A percentile compares a stretch with the other conserved stretches of the same genome.
Conservation (phyloP, 2,329 filamentous ascomycete genomes). For the Magnaporthiopsis poae region DNA sequence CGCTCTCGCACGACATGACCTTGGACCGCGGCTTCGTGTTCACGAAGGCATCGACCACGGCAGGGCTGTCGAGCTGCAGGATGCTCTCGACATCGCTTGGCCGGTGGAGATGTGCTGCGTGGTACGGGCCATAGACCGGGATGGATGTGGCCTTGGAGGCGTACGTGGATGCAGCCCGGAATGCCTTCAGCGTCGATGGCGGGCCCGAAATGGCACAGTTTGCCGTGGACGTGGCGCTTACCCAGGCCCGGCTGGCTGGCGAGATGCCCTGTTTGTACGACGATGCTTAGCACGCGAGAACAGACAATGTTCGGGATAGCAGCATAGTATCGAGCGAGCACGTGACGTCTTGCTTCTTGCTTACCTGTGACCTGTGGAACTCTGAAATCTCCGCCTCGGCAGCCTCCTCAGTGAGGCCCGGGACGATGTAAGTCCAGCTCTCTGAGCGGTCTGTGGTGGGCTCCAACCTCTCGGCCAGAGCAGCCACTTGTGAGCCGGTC, state of each 20-base stretch:
- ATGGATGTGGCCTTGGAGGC: constrained; percentile 35
- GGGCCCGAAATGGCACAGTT: constrained; percentile 46
- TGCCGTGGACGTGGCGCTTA: constrained; percentile 41
- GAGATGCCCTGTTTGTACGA: constrained; percentile 28
- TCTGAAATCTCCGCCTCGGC: constrained; percentile 40
- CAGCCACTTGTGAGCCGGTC: constrained; percentile 46
- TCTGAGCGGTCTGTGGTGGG: constrained; percentile 35
- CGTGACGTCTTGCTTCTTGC: constrained; percentile 12
- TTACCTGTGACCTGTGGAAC: constrained; percentile 49
- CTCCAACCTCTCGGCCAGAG: constrained; percentile 36
- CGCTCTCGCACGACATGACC: constrained; percentile 42
- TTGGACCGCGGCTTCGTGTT: constrained; percentile 34
- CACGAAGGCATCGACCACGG: constrained; percentile 28
- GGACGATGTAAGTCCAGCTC: constrained; percentile 58
- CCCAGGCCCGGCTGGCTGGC: constrained; percentile 37
- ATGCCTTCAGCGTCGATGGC: constrained; percentile 35
- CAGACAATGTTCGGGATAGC: neutral
- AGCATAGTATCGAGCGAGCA: neutral
- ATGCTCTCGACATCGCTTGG: constrained; percentile 34
- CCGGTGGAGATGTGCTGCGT: constrained; percentile 44
- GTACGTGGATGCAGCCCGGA: constrained; percentile 21
- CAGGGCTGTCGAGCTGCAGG: constrained; percentile 32
- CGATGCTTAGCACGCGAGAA: constrained; percentile 5
- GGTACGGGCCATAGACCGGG: constrained; percentile 47
- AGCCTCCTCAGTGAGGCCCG: constrained; percentile 42